phyloP scores from a whole-genome alignment of 805 yeast genomes.

The Torulaspora quercuum region DNA sequence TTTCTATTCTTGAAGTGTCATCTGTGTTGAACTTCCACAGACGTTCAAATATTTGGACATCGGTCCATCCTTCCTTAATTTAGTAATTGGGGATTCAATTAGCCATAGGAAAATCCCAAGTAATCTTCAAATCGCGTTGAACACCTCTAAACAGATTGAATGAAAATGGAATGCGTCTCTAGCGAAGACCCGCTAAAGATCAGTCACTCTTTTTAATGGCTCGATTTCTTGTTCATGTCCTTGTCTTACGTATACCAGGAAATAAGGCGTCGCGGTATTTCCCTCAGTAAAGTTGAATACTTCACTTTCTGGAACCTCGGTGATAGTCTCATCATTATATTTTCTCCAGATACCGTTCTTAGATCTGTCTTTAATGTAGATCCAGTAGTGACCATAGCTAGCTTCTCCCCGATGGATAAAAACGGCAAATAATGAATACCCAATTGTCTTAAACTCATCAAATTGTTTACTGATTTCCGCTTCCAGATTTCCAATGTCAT shows the following conservation, averaged over 20 bases:
- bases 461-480: conserved; percentile 57
- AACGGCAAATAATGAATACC: conserved; percentile 83
- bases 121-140: too few species aligned
- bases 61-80: too few species aligned
- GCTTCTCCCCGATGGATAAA: conserved; percentile 97
- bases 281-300: conserved; percentile 62
- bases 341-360: conserved; percentile 65
- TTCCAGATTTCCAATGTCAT: conserved; percentile 45
- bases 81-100: too few species aligned
- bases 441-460: conserved; percentile 54
- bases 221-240: conserved; percentile 55
- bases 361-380: conserved; percentile 77
- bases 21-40: too few species aligned
- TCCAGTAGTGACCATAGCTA: conserved; percentile 95
- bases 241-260: conserved; percentile 75
- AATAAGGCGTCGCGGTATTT: conserved; percentile 92
- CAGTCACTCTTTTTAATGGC: conserved; percentile 56
- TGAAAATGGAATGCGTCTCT: too few species aligned
- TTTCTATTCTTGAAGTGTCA: too few species aligned
- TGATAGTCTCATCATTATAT: conserved; percentile 94
- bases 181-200: conserved; percentile 2
- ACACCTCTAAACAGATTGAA: too few species aligned
- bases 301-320: conserved; percentile 64
- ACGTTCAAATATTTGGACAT: too few species aligned
- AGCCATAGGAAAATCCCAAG: too few species aligned